Base-by-base conservation (phyloP, 805 yeast genomes). In the Danielia reshetovae region DNA sequence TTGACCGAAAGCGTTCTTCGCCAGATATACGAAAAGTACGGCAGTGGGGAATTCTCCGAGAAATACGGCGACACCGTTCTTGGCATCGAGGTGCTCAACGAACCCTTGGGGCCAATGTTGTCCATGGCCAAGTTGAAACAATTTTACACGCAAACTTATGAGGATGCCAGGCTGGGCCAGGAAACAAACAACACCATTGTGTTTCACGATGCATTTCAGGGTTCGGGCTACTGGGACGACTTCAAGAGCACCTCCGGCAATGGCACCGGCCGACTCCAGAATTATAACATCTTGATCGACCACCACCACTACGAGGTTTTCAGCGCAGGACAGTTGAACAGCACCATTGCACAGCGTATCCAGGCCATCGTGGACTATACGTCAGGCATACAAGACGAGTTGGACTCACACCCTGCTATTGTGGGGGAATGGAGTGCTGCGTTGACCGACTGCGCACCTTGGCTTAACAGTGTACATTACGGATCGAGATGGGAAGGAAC, bases 361-460 rank as follows among this genome's bases (percentile, higher is more conserved):
- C 39, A 36, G 43, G 58, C 40, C 49, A 72, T 52, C 32, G 47
- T 36, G 42, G 38, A 59, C 52, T 52, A 58, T 53, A 43, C 61
- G 16, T 31, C 57, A 11, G 38, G 45, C 10, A 39, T 45, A 54
- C 13, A 48, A 31, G 23, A 62, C 25, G 45, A 59, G 22, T 52
- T 62, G 26, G 87, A 84, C 56, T 59, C 68, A 49, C 86, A 83
- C 58, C 84, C 90, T 85, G 73, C 74, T 35, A 69, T 88, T 21
- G 73, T 77, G 29, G 97, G 96, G 42, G 96, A 88, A 65, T 89
- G 90, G 85, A 69, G 85, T 16, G 95, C 79, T 14, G 38, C 54
- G 30, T 23, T 51, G 38, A 52, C 53, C 31, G 39, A 52, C 38
- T 27, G 86, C 82, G 5, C 55, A 51, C 49, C 45, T 1, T 45